Base-by-base conservation (phyloP, 768 basidiomycete genomes). In the Russula dissimulans region DNA sequence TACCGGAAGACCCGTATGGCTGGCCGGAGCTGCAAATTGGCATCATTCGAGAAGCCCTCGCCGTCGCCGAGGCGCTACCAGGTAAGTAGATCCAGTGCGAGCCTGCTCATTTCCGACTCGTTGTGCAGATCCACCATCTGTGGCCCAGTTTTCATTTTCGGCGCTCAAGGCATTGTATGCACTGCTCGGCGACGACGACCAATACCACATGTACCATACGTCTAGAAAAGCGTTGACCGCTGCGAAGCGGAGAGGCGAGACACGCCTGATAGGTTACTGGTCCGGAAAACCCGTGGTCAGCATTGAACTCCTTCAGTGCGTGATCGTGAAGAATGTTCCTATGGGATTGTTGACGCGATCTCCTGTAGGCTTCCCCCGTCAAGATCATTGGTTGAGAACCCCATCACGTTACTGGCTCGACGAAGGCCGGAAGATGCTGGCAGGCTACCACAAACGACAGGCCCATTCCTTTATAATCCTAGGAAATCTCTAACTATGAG, bases 1-100 rank as follows among this genome's bases (percentile, higher is more conserved):
- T 74, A 18, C 70, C 74, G 34, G 75, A 72, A 29, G 82, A 84
- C 63, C 72, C 80, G 5, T 90, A 85, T 69, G 97, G 97, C 4
- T 98, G 95, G 95, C 87, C 94, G 3, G 91, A 94, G 70, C 76
- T 99, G 43, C 95, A 97, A 75, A 82, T 97, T 17, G 93, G 92
- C 26, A 84, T 95, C n/a, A 78, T 97, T 22, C 82, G 92, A 41
- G 97, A 98, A 70, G 91, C 93, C 0, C 85, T 97, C 22, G 86
- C 89, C 0, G 85, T 98, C 3, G 90, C 92, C 1, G 92, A 97
- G 71, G 84, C 91, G 14, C 74, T 99, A 26, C 93, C 95, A 58
- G 93, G 94, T 91, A 62, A 56, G 79, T 73, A 4, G 41, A 41
- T 55, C n/a, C 26, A 34, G 6, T 48, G 17, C 22, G 32, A 15